Evolutionary conservation across 139 green algal genomes (phyloP).

Genomic region (Dunaliella primolecta): DNA sequence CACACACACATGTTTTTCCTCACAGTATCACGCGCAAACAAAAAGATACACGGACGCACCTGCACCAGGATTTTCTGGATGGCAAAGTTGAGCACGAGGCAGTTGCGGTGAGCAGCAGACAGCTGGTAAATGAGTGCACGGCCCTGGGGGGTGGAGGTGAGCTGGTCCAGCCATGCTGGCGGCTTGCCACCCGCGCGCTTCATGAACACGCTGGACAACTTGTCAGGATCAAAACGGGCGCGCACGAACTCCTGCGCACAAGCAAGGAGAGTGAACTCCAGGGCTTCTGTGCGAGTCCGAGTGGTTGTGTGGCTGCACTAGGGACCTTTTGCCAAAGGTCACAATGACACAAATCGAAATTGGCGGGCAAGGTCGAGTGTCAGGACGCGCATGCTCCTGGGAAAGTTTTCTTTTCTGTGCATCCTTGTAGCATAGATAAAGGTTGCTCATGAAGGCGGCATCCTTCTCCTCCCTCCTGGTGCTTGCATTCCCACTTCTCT

Average conservation of each 20-base stretch:
- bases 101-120: slow-evolving; percentile 57
- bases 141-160: slow-evolving; percentile 33
- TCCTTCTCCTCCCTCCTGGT: too few relatives aligned
- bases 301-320: background rate
- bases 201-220: slow-evolving; percentile 62
- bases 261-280: background rate
- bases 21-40: background rate
- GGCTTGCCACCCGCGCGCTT: slow-evolving; percentile 2
- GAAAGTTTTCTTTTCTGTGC: too few relatives aligned
- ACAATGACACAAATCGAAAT: too few relatives aligned
- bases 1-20: too few relatives aligned
- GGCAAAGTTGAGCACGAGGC: slow-evolving; percentile 79
- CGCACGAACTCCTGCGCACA: slow-evolving; percentile 47
- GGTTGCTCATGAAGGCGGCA: too few relatives aligned
- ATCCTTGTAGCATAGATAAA: too few relatives aligned
- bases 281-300: background rate
- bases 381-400: too few relatives aligned
- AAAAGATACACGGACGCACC: slow-evolving; percentile 20
- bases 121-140: slow-evolving; percentile 75
- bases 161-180: slow-evolving; percentile 22
- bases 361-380: too few relatives aligned
- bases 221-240: slow-evolving; percentile 63
- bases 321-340: too few relatives aligned
- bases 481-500: too few relatives aligned
- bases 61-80: slow-evolving; percentile 74